These are phyloP conservation scores for Lachnellula hyalina DNA, from an alignment of 2,329 filamentous ascomycete genomes.

Conservation along the genomic window DNA sequence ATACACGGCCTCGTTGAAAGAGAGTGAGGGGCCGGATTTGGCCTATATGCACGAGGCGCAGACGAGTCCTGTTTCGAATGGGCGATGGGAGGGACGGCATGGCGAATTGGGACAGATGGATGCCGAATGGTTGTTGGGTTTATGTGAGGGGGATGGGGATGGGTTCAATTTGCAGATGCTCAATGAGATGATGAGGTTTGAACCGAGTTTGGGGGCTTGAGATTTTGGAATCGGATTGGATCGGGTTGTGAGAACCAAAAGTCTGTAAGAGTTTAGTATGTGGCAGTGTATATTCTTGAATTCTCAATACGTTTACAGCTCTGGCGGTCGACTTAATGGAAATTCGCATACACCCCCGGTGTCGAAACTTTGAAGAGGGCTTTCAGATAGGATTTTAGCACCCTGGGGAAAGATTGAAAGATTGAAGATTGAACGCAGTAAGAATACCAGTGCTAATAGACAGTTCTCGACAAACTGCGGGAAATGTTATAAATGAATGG, in stretches of 20 bases:
- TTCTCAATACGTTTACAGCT: too few species aligned
- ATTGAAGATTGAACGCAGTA: too few species aligned
- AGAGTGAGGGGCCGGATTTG: conserved; percentile 6
- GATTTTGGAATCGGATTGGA: not conserved
- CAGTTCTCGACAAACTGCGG: too few species aligned
- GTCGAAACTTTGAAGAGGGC: too few species aligned
- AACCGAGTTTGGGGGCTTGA: conserved; percentile 14
- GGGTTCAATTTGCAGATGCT: conserved; percentile 15
- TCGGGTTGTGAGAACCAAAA: not conserved
- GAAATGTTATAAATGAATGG: too few species aligned
- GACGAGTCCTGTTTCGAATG: conserved; percentile 10
- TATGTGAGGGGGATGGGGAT: conserved; percentile 18
- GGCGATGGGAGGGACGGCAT: conserved; percentile 20
- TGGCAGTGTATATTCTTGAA: too few species aligned
- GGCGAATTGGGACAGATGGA: conserved; percentile 26
- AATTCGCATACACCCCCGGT: too few species aligned
- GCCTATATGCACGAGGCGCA: conserved; percentile 15
- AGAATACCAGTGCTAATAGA: too few species aligned
- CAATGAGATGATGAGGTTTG: conserved; percentile 19
- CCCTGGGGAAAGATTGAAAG: too few species aligned
- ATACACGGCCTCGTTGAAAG: conserved; percentile 3
- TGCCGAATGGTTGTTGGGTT: conserved; percentile 22
- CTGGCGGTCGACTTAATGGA: too few species aligned
- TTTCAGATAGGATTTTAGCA: too few species aligned
- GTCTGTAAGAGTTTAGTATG: not conserved